These are phyloP conservation scores for Colletotrichum liaoningense DNA, from an alignment of 2,329 filamentous ascomycete species.

Conservation along the genomic window DNA sequence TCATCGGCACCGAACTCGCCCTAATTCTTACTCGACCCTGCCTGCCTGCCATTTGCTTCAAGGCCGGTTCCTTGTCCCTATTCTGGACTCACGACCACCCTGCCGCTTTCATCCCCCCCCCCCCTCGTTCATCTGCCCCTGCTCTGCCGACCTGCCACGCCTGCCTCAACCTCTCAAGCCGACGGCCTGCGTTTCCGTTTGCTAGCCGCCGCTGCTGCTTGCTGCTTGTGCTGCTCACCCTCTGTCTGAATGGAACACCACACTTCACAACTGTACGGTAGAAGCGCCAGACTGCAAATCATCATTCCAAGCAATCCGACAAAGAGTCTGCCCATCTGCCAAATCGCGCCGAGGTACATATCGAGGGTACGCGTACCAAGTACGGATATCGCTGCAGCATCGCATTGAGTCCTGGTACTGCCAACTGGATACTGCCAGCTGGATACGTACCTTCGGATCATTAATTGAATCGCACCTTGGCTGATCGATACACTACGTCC, in stretches of 20 bases:
- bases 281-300: not conserved
- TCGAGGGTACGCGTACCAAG: not conserved
- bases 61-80: constrained; percentile 6
- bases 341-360: not conserved
- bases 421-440: not conserved
- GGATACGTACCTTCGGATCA: constrained; percentile 2
- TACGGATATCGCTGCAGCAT: not conserved
- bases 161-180: not conserved
- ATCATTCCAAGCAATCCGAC: not conserved
- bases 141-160: not conserved
- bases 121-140: not conserved
- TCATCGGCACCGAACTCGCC: constrained; percentile 33
- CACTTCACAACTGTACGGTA: not conserved
- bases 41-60: constrained; percentile 11
- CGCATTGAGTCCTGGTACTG: not conserved
- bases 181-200: not conserved
- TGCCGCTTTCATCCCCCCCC: constrained; percentile 8
- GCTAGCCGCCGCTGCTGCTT: not conserved
- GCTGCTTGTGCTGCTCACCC: not conserved
- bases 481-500: constrained; percentile 15
- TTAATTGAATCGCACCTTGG: not conserved
- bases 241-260: not conserved
- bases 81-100: not conserved
- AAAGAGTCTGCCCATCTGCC: not conserved
- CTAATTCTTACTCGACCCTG: constrained; percentile 2